Percentiles rank a stretch among this genome's conserved stretches.
Conservation (phyloP, 1,284 basidiomycete species). For the Erythrobasidium hasegawianum region DNA sequence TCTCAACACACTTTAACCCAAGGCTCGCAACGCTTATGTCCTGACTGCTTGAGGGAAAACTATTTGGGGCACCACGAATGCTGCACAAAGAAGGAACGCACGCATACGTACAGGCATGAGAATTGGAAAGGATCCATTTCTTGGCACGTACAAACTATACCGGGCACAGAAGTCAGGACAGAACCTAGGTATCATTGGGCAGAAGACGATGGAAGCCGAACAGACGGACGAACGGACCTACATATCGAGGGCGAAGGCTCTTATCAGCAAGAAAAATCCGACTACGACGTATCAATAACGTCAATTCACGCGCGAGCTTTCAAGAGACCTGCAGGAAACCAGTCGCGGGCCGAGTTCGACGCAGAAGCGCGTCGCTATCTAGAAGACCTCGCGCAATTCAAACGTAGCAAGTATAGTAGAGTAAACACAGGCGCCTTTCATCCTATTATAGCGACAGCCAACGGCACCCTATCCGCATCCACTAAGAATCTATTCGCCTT, state of each 20-base stretch:
- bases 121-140: background rate
- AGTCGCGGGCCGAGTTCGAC: background rate
- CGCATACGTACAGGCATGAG: background rate
- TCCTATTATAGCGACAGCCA: background rate
- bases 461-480: background rate
- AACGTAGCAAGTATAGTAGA: background rate
- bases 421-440: background rate
- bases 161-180: background rate
- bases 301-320: background rate
- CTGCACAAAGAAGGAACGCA: background rate
- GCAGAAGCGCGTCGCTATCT: background rate
- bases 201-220: background rate
- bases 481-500: background rate
- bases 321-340: background rate
- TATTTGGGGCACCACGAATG: background rate
- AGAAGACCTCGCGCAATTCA: background rate
- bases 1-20: background rate
- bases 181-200: background rate
- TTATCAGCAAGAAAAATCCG: background rate
- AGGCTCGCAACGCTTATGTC: background rate
- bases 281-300: background rate
- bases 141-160: background rate
- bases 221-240: background rate
- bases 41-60: background rate
- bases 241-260: background rate